A percentile compares a stretch with the other conserved stretches of the same genome.
phyloP scores from a whole-genome alignment of 192 early-diverging fungal species.

The Linnemannia elongata region DNA sequence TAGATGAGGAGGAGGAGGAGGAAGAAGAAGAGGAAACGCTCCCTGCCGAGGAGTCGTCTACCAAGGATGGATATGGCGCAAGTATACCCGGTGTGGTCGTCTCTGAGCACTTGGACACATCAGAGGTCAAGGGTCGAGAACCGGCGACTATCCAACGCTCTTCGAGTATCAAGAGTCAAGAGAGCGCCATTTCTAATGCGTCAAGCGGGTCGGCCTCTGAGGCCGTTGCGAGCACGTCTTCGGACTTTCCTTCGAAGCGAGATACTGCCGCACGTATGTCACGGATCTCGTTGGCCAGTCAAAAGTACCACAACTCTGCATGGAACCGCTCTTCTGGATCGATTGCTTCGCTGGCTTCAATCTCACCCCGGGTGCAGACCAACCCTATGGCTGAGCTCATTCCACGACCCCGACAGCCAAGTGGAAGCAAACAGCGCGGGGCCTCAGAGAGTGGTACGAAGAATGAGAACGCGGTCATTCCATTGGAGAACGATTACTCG shows the following conservation, averaged over 20 bases:
- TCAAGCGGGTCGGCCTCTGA: background rate
- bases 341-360: slow-evolving; percentile 25
- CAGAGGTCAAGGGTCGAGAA: background rate
- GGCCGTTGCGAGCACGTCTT: background rate
- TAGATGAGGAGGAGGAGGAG: slow-evolving; percentile 13
- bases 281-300: slow-evolving; percentile 44
- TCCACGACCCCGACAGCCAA: slow-evolving; percentile 16
- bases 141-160: background rate
- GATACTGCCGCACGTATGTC: slow-evolving; percentile 41
- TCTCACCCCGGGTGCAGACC: slow-evolving; percentile 8
- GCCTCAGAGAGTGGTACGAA: background rate
- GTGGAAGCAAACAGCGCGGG: slow-evolving; percentile 17
- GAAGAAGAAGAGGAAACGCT: slow-evolving; percentile 24
- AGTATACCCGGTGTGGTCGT: slow-evolving; percentile 42
- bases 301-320: slow-evolving; percentile 42
- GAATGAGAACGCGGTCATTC: slow-evolving; percentile 22
- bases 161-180: background rate
- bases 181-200: background rate
- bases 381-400: slow-evolving; percentile 19
- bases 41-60: background rate
- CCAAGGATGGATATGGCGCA: background rate
- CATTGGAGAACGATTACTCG: slow-evolving; percentile 49
- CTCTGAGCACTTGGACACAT: slow-evolving; percentile 24
- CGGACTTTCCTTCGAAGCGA: slow-evolving; percentile 25
- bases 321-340: slow-evolving; percentile 36